These are phyloP conservation scores for Phyllachora maydis DNA, from an alignment of 2,329 filamentous ascomycete genomes.

Conservation along the genomic window DNA sequence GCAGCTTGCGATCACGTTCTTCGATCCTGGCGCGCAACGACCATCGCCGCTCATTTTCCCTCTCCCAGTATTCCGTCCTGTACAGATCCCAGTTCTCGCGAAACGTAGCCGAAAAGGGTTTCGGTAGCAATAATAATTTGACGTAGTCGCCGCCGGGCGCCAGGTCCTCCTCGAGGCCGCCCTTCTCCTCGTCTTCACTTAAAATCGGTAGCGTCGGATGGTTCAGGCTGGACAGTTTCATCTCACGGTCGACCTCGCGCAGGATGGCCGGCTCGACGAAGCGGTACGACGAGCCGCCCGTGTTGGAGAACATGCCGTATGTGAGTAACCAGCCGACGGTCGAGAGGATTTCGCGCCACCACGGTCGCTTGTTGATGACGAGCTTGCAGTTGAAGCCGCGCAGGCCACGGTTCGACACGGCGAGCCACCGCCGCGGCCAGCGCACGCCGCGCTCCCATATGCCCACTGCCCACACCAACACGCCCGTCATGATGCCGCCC, in stretches of 20 bases:
- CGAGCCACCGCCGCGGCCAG: slow-evolving; percentile 85
- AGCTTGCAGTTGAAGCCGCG: slow-evolving; percentile 92
- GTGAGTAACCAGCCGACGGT: slow-evolving; percentile 61
- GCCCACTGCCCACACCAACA: slow-evolving; percentile 82
- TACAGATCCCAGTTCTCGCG: slow-evolving; percentile 95
- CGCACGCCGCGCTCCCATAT: slow-evolving; percentile 91
- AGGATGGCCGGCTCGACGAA: slow-evolving; percentile 47
- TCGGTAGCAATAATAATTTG: slow-evolving; percentile 74
- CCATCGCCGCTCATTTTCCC: slow-evolving; percentile 75
- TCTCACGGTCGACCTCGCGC: slow-evolving; percentile 36
- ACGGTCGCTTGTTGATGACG: slow-evolving; percentile 65
- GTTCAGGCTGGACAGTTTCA: slow-evolving; percentile 22
- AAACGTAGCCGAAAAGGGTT: slow-evolving; percentile 87
- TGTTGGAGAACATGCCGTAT: slow-evolving; percentile 49
- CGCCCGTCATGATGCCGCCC: slow-evolving; percentile 68
- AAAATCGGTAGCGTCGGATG: slow-evolving; percentile 18
- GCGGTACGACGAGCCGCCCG: slow-evolving; percentile 49
- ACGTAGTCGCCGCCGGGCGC: slow-evolving; percentile 80
- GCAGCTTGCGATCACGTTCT: slow-evolving; percentile 44
- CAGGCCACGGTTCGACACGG: slow-evolving; percentile 72
- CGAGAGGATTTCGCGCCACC: slow-evolving; percentile 59
- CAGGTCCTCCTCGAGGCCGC: slow-evolving; percentile 73
- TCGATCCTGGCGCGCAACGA: slow-evolving; percentile 50
- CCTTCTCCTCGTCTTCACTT: slow-evolving; percentile 33
- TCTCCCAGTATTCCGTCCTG: slow-evolving; percentile 87